Percentiles rank a stretch among this genome's conserved stretches.
Evolutionary conservation across 2,329 filamentous ascomycete species (phyloP).

Genomic region (Erysiphe pulchra): DNA sequence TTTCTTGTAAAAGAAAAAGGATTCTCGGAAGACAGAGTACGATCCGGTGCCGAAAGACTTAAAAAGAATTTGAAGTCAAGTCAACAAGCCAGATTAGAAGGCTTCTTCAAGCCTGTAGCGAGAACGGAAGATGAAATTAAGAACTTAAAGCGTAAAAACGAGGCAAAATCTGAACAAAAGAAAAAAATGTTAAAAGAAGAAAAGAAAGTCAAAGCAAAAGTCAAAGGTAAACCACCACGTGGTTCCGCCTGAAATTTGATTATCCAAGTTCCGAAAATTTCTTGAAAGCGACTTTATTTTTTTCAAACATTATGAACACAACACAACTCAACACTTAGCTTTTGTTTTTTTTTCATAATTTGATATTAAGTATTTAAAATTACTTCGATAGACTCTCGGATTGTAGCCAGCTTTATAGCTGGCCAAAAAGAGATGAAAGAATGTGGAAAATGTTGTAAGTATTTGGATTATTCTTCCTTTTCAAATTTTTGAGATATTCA

Average conservation of each 20-base stretch:
- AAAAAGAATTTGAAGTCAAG: constrained; percentile 77
- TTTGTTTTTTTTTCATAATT: too few species aligned
- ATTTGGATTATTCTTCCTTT: too few species aligned
- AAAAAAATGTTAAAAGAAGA: constrained; percentile 91
- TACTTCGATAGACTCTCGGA: too few species aligned
- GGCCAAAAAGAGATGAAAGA: too few species aligned
- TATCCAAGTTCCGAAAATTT: neutral
- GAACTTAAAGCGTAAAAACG: constrained; percentile 71
- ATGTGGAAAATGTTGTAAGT: too few species aligned
- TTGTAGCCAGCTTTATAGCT: too few species aligned
- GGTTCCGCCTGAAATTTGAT: constrained; percentile 7
- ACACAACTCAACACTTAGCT: too few species aligned
- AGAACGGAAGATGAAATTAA: constrained; percentile 74
- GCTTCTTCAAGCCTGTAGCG: constrained; percentile 85
- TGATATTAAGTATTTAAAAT: too few species aligned
- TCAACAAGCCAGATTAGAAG: constrained; percentile 77
- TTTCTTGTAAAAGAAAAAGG: constrained; percentile 87
- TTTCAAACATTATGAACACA: too few species aligned
- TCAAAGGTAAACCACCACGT: constrained; percentile 56
- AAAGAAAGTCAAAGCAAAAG: constrained; percentile 82
- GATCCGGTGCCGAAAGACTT: constrained; percentile 49
- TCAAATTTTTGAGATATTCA: too few species aligned
- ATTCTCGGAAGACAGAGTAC: constrained; percentile 85
- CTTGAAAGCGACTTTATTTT: too few species aligned
- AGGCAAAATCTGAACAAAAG: constrained; percentile 73